These are phyloP conservation scores for Aspergillus sp. DNA, from an alignment of 2,329 filamentous ascomycete genomes.

Conservation along the genomic window DNA sequence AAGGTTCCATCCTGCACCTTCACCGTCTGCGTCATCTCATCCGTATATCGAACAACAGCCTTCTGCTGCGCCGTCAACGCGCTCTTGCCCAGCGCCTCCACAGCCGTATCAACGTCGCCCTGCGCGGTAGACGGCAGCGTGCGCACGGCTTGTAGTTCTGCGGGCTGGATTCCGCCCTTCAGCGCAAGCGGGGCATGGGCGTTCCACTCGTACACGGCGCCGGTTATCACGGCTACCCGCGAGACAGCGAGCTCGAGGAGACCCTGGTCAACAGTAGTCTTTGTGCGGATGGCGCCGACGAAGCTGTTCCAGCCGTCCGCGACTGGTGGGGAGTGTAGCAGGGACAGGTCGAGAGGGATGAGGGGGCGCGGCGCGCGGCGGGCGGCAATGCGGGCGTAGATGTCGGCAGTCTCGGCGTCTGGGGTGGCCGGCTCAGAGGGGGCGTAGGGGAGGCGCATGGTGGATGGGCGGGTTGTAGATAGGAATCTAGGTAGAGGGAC, in stretches of 20 bases:
- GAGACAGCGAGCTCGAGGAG: conserved; percentile 77
- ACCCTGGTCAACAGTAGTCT: conserved; percentile 47
- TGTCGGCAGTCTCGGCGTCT: conserved; percentile 38
- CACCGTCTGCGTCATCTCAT: conserved; percentile 78
- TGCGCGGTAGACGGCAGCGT: conserved; percentile 51
- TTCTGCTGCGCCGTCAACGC: conserved; percentile 60
- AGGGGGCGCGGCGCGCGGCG: conserved; percentile 69
- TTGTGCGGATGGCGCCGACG: conserved; percentile 54
- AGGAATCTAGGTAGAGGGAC: not conserved
- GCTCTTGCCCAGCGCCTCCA: conserved; percentile 43
- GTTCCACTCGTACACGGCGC: conserved; percentile 81
- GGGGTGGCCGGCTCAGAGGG: conserved; percentile 24
- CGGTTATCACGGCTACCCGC: conserved; percentile 75
- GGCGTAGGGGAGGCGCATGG: conserved; percentile 40
- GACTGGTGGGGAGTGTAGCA: conserved; percentile 71
- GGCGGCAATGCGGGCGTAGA: conserved; percentile 63
- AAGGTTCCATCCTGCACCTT: conserved; percentile 69
- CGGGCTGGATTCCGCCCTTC: conserved; percentile 34
- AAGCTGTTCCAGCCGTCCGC: conserved; percentile 69
- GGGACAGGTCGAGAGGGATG: conserved; percentile 71
- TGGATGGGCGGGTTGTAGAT: not conserved
- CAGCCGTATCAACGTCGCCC: conserved; percentile 25
- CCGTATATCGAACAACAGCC: conserved; percentile 70
- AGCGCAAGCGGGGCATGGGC: conserved; percentile 69
- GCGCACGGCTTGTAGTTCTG: conserved; percentile 54